Percentiles rank a stretch among this genome's conserved stretches.
These are phyloP conservation scores for Allomyces arbusculus DNA, from an alignment of 192 early-diverging fungal genomes.

Conservation along the genomic window DNA sequence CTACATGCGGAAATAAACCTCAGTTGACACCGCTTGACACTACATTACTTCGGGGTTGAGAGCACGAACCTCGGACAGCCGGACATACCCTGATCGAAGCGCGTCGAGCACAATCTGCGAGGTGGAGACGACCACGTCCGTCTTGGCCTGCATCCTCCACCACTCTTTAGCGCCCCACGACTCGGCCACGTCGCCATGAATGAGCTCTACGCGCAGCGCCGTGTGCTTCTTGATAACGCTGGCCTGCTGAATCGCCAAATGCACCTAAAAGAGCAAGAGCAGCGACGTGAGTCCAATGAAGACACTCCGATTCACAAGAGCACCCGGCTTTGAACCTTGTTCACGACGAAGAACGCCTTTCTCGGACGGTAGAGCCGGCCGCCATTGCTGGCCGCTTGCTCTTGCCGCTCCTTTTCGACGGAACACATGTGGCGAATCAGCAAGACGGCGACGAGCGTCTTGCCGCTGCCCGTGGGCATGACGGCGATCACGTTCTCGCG, in stretches of 20 bases:
- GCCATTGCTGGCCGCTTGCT: slow-evolving; percentile 11
- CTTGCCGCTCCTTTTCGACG: slow-evolving; percentile 11
- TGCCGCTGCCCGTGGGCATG: slow-evolving; percentile 81
- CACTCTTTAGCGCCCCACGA: slow-evolving; percentile 37
- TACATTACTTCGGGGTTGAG: slow-evolving; percentile 1
- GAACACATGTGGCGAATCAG: slow-evolving; percentile 52
- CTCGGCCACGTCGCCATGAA: slow-evolving; percentile 50
- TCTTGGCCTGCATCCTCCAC: slow-evolving; percentile 27
- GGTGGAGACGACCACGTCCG: slow-evolving; percentile 69
- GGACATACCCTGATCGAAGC: slow-evolving; percentile 44
- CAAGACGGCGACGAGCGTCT: slow-evolving; percentile 75
- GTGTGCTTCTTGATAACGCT: slow-evolving; percentile 52
- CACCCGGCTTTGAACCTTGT: not conserved
- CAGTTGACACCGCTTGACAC: not conserved
- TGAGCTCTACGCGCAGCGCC: slow-evolving; percentile 29
- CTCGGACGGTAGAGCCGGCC: slow-evolving; percentile 10
- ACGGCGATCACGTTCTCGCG: slow-evolving; percentile 65
- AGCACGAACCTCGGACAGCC: slow-evolving; percentile 28
- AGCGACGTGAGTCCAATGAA: slow-evolving; percentile 22
- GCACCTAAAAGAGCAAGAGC: slow-evolving; percentile 74
- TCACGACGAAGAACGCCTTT: slow-evolving; percentile 3
- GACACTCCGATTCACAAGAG: slow-evolving; percentile 1
- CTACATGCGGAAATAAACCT: not conserved
- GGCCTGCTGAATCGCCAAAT: slow-evolving; percentile 70
- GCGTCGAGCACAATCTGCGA: slow-evolving; percentile 65